phyloP scores from a whole-genome alignment of 2,329 filamentous ascomycete genomes.

The Scedosporium dehoogii region DNA sequence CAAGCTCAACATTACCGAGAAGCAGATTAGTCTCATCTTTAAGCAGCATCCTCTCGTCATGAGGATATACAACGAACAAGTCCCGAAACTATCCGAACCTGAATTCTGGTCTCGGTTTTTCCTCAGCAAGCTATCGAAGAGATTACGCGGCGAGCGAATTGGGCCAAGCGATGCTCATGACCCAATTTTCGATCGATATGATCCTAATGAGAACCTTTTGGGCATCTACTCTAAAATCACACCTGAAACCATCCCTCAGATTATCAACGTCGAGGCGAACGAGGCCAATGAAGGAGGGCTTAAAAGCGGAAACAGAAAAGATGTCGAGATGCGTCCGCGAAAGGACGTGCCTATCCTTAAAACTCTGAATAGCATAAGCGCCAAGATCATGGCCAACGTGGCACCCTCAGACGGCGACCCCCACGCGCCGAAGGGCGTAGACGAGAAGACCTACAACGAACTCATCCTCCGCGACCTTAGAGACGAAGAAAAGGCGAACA shows the following conservation, averaged over 20 bases:
- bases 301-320: slow-evolving; percentile 72
- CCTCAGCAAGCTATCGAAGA: slow-evolving; percentile 80
- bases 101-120: slow-evolving; percentile 96
- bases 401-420: slow-evolving; percentile 63
- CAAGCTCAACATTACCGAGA: slow-evolving; percentile 76
- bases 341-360: slow-evolving; percentile 79
- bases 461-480: slow-evolving; percentile 72
- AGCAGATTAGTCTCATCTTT: slow-evolving; percentile 90
- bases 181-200: slow-evolving; percentile 74
- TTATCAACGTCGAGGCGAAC: slow-evolving; percentile 88
- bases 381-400: slow-evolving; percentile 86
- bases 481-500: slow-evolving; percentile 61
- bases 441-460: slow-evolving; percentile 65
- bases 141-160: slow-evolving; percentile 80
- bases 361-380: slow-evolving; percentile 80
- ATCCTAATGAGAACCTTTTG: slow-evolving; percentile 58
- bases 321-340: slow-evolving; percentile 79
- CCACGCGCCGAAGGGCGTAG: slow-evolving; percentile 46
- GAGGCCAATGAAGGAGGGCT: slow-evolving; percentile 88
- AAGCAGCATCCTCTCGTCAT: slow-evolving; percentile 85
- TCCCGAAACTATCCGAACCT: slow-evolving; percentile 66
- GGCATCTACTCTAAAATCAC: slow-evolving; percentile 42
- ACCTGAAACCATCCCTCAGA: slow-evolving; percentile 66
- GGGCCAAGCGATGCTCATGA: slow-evolving; percentile 69
- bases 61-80: slow-evolving; percentile 85